Base-by-base conservation (phyloP, 1,284 basidiomycete species). In the Ustilago sp. region DNA sequence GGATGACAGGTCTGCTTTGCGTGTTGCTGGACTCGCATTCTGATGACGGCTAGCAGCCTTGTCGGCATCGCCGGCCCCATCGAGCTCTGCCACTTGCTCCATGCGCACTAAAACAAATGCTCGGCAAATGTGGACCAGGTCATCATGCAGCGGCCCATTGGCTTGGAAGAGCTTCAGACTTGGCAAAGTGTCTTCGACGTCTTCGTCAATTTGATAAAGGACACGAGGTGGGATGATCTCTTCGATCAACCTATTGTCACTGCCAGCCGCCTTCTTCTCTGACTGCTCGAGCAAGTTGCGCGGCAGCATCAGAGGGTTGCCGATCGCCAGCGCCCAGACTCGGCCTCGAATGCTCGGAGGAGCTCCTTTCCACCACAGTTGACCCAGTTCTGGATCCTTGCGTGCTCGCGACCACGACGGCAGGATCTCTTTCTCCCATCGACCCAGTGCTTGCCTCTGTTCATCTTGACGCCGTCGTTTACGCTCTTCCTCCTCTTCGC, bases 71-170 rank as follows among this genome's bases (percentile, higher is more conserved):
- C 73, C 68, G 0, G 67, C 74, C 1, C 47, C 57, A 11, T 66
- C 66, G 32, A 75, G 67, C 43, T 74, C 77, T 3, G 55, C 62
- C 38, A 77, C 93, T 86, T 95, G 93, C 74, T 96, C 95, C 35
- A 92, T 92, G 39, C 95, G 90, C 43, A 94, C 90, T 34, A 97
- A 93, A 2, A 95, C 91, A 93, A 94, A 98, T 1, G 95, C 95
- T 77, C 91, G 91, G 13, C 98, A 87, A 87, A 98, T 89, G 67
- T 97, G 93, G 74, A 91, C 91, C 50, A 98, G 88, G 77, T 98
- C 96, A 41, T 91, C 88, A 81, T 95, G 92, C 84, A 99, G 87
- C 1, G 95, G 94, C 0, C 94, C 93, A 0, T 91, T 89, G 3
- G 89, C 89, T 72, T 92, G 90, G 85, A 98, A 98, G 39, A 99